Base-by-base conservation (phyloP, 768 basidiomycete genomes). In the Boletus rufocinnamomeus region DNA sequence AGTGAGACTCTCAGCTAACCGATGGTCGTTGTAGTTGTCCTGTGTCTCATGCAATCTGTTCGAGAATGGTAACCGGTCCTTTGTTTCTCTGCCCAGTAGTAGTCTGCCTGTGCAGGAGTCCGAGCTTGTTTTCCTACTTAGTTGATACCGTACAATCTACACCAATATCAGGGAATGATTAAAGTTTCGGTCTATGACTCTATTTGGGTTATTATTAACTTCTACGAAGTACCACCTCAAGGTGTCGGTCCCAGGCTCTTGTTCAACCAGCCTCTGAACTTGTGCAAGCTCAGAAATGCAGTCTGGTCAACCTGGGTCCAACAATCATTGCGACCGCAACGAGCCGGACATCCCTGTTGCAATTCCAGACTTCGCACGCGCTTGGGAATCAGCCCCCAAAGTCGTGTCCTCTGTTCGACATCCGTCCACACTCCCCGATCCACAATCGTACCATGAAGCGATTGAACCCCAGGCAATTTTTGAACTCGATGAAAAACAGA, bases 401-500 rank as follows among this genome's bases (percentile, higher is more conserved):
- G 65, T 67, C 30, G n/a, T 6, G 13, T 47, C 60, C 28, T 50
- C 67, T 1, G 69, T 74, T 28, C 72, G 72, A 13, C 67, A 72
- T 34, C 71, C 71, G 17, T 50, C 61, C n/a, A 58, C 28, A 4
- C 61, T 57, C 14, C 69, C 63, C 2, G 54, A 61, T 35, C 63
- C 60, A 21, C 2, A 44, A 4, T 41, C 35, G 8, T 74, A 67
- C 50, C 71, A 72, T 11, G 27, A 54, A 17, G 48, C 2, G 25
- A 56, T 72, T 52, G 65, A 71, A 34, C 49, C 63, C 16, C 21
- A 54, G 8, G 56, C 57, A 3, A 72, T 72, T 10, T 74, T 74
- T 34, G 71, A 74, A 43, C 62, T 72, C 41, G 54, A 66, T 6
- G 61, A 63, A 57, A 32, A 27, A 28, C 57, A 54, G 41, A 1